Evolutionary conservation across 768 basidiomycete genomes (phyloP), one percentile per base, ranked within the genome.

Genomic region (Russula griseocarnosa): DNA sequence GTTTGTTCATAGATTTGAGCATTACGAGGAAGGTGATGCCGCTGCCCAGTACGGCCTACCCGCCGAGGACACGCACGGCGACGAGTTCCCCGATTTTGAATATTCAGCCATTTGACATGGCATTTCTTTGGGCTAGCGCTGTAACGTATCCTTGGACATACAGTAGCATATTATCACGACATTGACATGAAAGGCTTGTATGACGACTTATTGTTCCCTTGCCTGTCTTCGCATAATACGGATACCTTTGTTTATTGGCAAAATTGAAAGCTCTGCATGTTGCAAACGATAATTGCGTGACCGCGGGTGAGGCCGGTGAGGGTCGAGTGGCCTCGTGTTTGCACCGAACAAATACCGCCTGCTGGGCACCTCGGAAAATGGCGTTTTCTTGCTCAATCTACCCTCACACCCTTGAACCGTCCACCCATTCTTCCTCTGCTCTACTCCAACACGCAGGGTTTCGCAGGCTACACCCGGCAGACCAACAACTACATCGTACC

Each of bases 81-180:
- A 75, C 22, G 79, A 78, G 40, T 95, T 95, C 78, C 86, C 87
- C 20, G 85, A 87, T 60, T 94, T 93, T 69, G 90, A 91, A 57
- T 91, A 92, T 72, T 82, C 86, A 53, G 66, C 67, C 22, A n/a
- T 57, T 61, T 65, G 59, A 65, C n/a, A 55, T 50, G 53, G 53
- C 20, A 38, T 28, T 24, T 22, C 46, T 16, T 14, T 22, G 22
- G 34, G 14, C 36, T 8, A 5, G 36, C 36, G 36, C 30, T 47
- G 36, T 46, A 26, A 55, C 34, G 32, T 26, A 28, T 38, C 30
- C 9, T 34, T 34, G 52, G 53, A 64, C 56, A 30, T 47, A 4
- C 46, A 47, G 46, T 47, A 11, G 9, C 10, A 22, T 54, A 54
- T 57, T 16, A 66, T 65, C 44, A 63, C 46, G 60, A 61, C 61